Base-by-base conservation (phyloP, 257 asterid species). In the Sherardia arvensis region DNA sequence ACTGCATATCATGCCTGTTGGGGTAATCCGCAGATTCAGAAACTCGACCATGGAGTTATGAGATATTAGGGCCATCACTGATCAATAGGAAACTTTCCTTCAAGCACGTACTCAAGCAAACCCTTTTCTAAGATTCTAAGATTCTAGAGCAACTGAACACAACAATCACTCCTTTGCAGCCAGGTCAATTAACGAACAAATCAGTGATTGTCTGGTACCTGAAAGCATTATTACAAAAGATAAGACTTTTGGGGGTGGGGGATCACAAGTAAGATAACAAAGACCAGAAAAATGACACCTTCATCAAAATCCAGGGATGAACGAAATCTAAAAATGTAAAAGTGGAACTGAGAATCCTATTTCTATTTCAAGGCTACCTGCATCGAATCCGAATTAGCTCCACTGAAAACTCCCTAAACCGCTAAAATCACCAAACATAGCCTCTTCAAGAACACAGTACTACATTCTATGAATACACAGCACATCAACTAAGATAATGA, bases 11-110 rank as follows among this genome's bases (percentile, higher is more conserved):
- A 69, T 61, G 64, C 77, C 79, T 64, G 66, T 74, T 45, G 47
- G 85, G 79, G 55, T 47, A 63, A 73, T 68, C 47, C 71, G 91
- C 64, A 74, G 22, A 48, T 36, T 60, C 51, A 73, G 72, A 69
- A 79, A 75, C 75, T 78, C 85, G 59, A 67, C 33, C 74, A 73
- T 55, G 27, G 78, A 59, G 59, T 78, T 77, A 4, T 75, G 86
- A 21, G 86, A 83, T 18, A 72, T 64, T 25, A 69, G 68, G 18
- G 60, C 20, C 53, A 63, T 33, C 53, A 33, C 59, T 15, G 11
- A 47, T 40, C 49, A 58, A 56, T 23, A 32, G 56, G 64, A 28
- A 64, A 18, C 21, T 63, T 32, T 32, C 69, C 48, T 63, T 56
- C n/a, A 64, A 36, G 48, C 51, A 4, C 68, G 45, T 34, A 53